Conservation (phyloP, 768 basidiomycete species). For the Coprinopsis strossmayeri region DNA sequence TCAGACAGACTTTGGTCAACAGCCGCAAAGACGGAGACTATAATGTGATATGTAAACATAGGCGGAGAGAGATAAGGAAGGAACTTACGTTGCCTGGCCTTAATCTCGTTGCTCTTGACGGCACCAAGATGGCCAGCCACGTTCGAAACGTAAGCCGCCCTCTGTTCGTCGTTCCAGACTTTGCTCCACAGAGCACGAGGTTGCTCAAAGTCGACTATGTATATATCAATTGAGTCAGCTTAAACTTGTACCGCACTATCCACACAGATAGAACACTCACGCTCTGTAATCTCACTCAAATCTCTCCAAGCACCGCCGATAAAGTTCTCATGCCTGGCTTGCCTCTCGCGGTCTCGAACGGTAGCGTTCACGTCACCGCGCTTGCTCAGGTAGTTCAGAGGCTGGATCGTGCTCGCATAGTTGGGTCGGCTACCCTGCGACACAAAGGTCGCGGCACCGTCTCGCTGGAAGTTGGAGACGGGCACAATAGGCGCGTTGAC, state of each 20-base stretch:
- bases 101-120: constrained; percentile 57
- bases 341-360: constrained; percentile 32
- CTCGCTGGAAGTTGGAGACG: constrained; percentile 89
- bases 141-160: constrained; percentile 61
- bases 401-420: constrained; percentile 75
- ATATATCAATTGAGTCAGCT: too few relatives aligned
- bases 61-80: background rate
- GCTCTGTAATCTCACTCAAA: constrained; percentile 70
- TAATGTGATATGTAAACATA: background rate
- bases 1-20: constrained; percentile 72
- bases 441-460: constrained; percentile 59
- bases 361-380: constrained; percentile 38
- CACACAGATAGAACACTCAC: too few relatives aligned
- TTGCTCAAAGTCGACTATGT: constrained; percentile 85
- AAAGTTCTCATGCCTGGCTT: constrained; percentile 66
- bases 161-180: constrained; percentile 59
- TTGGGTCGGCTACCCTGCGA: constrained; percentile 84
- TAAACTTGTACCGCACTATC: too few relatives aligned
- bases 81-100: constrained; percentile 60
- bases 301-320: constrained; percentile 63
- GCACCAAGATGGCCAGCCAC: constrained; percentile 54
- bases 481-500: constrained; percentile 75
- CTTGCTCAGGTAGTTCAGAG: constrained; percentile 55
- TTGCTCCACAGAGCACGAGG: constrained; percentile 63
- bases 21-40: constrained; percentile 75